phyloP scores from a whole-genome alignment of 148 eudicot species.

The Pouteria glomerata region DNA sequence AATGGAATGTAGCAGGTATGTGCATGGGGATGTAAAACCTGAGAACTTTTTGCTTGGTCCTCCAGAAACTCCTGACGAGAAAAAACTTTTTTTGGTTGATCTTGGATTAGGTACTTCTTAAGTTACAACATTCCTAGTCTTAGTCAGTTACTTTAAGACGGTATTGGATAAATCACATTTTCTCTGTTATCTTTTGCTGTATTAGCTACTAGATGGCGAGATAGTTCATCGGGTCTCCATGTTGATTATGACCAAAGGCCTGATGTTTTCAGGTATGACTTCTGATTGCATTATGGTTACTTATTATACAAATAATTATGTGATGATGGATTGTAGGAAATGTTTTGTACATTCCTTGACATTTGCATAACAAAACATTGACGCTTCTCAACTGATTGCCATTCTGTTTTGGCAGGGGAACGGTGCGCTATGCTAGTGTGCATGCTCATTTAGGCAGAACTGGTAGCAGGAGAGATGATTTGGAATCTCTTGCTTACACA shows the following conservation, averaged over 20 bases:
- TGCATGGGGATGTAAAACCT: conserved; percentile 88
- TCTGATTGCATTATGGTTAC: neutral
- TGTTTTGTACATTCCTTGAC: neutral
- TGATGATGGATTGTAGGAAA: neutral
- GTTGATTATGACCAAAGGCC: conserved; percentile 81
- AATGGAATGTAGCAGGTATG: conserved; percentile 40
- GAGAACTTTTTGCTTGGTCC: conserved; percentile 85
- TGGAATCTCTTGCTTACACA: conserved; percentile 86
- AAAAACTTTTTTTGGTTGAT: conserved; percentile 74
- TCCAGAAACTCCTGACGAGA: conserved; percentile 64
- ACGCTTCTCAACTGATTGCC: conserved; percentile 5
- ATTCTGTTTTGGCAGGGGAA: conserved; percentile 47
- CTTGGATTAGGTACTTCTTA: conserved; percentile 67
- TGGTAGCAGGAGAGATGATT: conserved; percentile 76
- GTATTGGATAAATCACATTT: conserved; percentile 1
- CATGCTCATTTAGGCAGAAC: conserved; percentile 89
- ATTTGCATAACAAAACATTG: neutral
- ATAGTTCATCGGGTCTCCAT: conserved; percentile 42
- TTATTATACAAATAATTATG: neutral
- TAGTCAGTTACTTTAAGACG: neutral
- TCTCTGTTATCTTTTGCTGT: conserved; percentile 2
- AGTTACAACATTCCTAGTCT: neutral
- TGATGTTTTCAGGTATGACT: conserved; percentile 67
- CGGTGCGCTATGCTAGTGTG: conserved; percentile 84
- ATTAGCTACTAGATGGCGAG: conserved; percentile 68